Base-by-base conservation (phyloP, 805 yeast genomes). In the Cyberlindnera petersonii region DNA sequence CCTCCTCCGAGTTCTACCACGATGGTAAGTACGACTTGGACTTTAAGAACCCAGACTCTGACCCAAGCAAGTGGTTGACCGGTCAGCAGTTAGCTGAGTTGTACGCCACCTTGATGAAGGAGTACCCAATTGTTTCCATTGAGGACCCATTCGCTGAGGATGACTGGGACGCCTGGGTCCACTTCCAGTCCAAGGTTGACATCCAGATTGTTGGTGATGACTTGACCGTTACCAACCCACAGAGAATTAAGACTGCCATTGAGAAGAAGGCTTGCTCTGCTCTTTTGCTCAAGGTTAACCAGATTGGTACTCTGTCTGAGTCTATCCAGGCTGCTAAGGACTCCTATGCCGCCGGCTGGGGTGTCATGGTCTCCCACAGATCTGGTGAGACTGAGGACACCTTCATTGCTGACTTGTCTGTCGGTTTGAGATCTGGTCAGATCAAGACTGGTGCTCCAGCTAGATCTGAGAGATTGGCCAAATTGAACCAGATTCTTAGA, bases 361-460 rank as follows among this genome's bases (percentile, higher is more conserved):
- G 97, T 79, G 96, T 89, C 66, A 89, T 91, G 97, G 98, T 93
- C 61, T 89, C 97, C 63, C 98, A 91, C 87, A 88, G 98, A 82
- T 89, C 97, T 60, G 98, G 98, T 76, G 98, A 91, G 80, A 89
- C 97, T 56, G 98, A 93, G 77, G 98, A 93, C 74, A 83, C 94
- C 63, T 82, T 86, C 77, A 91, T 91, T 70, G 98, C 98, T 64
- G 98, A 91, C 73, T 79, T 91, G 67, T 76, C 87, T 62, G 98
- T 93, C 61, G 98, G 98, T 78, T 79, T 91, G 70, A 87, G 97
- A 82, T 61, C 95, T 55, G 98, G 97, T 69, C 98, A 91, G 79
- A 86, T 91, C 74, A 91, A 91, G 89, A 86, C 97, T 58, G 98
- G 98, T 82, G 98, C 98, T 67, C 98, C 98, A 66, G 96, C 97